Evolutionary conservation across 345 rosid genomes (phyloP).

Genomic region (Luvunga scandens): DNA sequence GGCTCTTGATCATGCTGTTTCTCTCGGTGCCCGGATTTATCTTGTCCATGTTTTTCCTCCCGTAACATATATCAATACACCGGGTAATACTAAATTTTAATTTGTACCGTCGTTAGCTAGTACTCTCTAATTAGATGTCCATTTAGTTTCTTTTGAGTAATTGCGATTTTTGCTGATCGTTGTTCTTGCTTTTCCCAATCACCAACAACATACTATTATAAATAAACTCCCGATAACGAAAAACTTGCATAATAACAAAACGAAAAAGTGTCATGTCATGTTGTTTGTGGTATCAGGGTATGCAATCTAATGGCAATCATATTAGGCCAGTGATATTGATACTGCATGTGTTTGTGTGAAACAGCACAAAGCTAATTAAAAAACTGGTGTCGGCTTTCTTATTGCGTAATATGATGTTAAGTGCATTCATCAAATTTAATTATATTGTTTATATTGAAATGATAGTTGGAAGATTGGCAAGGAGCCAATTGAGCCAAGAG

Average conservation of each 20-base stretch:
- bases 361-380: background rate
- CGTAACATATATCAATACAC: conserved; percentile 45
- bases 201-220: background rate
- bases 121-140: background rate
- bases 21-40: conserved; percentile 43
- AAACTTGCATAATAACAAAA: background rate
- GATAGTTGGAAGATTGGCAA: conserved; percentile 55
- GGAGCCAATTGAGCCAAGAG: conserved; percentile 49
- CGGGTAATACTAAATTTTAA: conserved; percentile 32
- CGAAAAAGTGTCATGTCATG: no score
- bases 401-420: background rate
- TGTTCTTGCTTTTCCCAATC: background rate
- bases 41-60: conserved; percentile 66
- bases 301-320: background rate
- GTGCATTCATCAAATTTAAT: background rate
- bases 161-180: background rate
- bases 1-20: conserved; percentile 51
- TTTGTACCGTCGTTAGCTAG: background rate
- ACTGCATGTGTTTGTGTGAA: background rate
- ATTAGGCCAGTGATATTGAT: background rate
- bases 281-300: background rate
- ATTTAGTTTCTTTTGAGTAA: background rate
- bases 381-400: background rate
- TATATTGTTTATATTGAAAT: background rate
- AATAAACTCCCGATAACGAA: no score